Base-by-base conservation (phyloP, 768 basidiomycete species). In the Trametes cubensis region DNA sequence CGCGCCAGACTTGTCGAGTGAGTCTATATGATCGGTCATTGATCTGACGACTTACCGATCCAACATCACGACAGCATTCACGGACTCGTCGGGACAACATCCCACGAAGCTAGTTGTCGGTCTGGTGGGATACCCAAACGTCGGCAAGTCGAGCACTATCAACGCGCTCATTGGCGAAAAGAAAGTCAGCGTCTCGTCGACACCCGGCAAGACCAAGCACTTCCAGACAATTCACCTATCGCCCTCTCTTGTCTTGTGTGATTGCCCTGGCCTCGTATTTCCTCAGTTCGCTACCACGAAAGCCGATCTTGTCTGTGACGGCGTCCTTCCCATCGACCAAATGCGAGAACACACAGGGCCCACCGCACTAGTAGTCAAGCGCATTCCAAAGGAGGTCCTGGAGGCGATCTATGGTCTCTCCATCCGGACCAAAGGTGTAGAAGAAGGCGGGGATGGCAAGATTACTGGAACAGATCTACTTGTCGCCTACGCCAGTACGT, bases 171-270 rank as follows among this genome's bases (percentile, higher is more conserved):
- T 99, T 6, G 97, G 96, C 40, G 90, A 94, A 73, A 96, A 97
- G 79, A 94, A 92, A 81, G 97, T 99, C 65, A 97, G 94, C 71
- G 97, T 99, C 26, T 98, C 96, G 4, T 88, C 96, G 0, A 99
- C 97, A 0, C 97, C 97, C 0, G 97, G 97, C 64, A 92, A 98
- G 78, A 99, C 97, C 15, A 99, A 99, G 72, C 96, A 99, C 75
- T 98, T 98, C 77, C 97, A 99, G 75, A 98, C 97, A 0, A 95
- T 98, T 68, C 86, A 94, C 69, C 83, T 99, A n/a, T 95, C 94
- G 13, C 85, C 89, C 18, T 80, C 85, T 3, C 89, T 98, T 44
- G 80, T 89, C 48, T 84, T 99, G 20, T 98, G 95, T 67, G 97
- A 99, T 76, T 99, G 97, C 77, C 97, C 97, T 18, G 97, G 97